phyloP scores from a whole-genome alignment of 805 yeast genomes.

The Saccharomycopsis sp. region DNA sequence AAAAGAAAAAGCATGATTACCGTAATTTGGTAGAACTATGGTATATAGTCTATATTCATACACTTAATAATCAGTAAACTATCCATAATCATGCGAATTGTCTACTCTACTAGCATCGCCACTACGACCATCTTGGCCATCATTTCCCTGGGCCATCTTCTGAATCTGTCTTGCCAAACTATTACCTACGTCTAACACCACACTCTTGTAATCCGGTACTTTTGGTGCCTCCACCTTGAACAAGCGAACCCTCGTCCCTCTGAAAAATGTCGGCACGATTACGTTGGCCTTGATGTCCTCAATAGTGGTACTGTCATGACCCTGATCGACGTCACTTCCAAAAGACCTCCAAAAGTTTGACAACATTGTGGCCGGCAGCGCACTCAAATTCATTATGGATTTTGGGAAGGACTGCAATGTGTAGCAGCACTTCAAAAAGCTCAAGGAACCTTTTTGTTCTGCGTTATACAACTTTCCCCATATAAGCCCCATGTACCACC shows the following conservation, averaged over 20 bases:
- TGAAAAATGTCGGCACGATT: conserved; percentile 36
- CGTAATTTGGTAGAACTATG: too few relatives aligned
- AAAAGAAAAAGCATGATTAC: too few relatives aligned
- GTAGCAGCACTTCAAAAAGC: conserved; percentile 28
- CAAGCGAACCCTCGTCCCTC: conserved; percentile 36
- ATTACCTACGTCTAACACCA: conserved; percentile 44
- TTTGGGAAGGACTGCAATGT: conserved; percentile 27
- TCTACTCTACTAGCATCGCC: too few relatives aligned
- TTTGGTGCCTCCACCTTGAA: conserved; percentile 31
- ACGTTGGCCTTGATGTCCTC: conserved; percentile 23
- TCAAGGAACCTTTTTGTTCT: conserved; percentile 29
- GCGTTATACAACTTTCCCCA: conserved; percentile 43
- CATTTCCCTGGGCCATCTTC: conserved; percentile 18
- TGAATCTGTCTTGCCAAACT: conserved; percentile 39
- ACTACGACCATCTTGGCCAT: neutral
- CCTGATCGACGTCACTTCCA: neutral
- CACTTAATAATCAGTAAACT: too few relatives aligned
- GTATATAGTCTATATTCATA: too few relatives aligned
- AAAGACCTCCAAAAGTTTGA: neutral
- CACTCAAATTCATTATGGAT: conserved; percentile 22
- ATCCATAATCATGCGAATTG: too few relatives aligned
- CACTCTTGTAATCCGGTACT: conserved; percentile 26
- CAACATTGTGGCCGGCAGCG: neutral
- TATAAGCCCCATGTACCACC: conserved; percentile 67
- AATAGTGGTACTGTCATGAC: neutral